phyloP scores from a whole-genome alignment of 2,329 filamentous ascomycete species.

The Claviceps lovelessii region DNA sequence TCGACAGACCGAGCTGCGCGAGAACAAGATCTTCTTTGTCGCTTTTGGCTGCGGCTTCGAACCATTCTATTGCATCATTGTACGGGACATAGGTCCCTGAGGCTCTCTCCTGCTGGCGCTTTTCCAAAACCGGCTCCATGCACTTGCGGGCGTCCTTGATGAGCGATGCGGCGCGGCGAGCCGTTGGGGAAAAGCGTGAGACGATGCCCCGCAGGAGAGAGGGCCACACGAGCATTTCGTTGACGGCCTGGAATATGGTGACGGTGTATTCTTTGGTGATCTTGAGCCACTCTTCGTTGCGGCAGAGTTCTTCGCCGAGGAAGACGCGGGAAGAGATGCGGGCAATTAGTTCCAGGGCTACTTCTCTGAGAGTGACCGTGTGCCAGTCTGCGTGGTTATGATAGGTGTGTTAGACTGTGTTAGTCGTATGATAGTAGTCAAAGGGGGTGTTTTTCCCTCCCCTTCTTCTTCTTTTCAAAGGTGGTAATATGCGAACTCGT shows the following conservation, averaged over 20 bases:
- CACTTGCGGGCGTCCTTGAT: not conserved
- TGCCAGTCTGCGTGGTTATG: not conserved
- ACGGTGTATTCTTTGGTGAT: slow-evolving; percentile 26
- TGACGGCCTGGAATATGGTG: slow-evolving; percentile 17
- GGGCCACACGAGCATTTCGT: slow-evolving; percentile 26
- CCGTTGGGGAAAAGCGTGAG: not conserved
- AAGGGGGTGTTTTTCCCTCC: not conserved
- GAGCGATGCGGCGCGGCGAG: not conserved
- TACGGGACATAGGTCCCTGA: slow-evolving; percentile 15
- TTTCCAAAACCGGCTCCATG: not conserved
- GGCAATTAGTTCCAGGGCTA: not conserved
- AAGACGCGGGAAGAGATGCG: slow-evolving; percentile 20
- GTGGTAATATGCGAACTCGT: not conserved
- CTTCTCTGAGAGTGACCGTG: not conserved
- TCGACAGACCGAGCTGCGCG: slow-evolving; percentile 15
- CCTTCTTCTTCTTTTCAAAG: too few relatives aligned
- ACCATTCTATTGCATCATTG: slow-evolving; percentile 40
- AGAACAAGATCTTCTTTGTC: slow-evolving; percentile 5
- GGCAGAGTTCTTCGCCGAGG: slow-evolving; percentile 24
- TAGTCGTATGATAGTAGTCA: not conserved
- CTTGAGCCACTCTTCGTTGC: slow-evolving; percentile 30
- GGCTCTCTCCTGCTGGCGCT: not conserved
- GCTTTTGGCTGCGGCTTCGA: slow-evolving; percentile 28
- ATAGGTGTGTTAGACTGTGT: not conserved
- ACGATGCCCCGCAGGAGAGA: slow-evolving; percentile 30